Percentiles rank a stretch among this genome's conserved stretches.
Evolutionary conservation across 352 stramenopile genomes (phyloP).

Genomic region (Phytophthora syringae): DNA sequence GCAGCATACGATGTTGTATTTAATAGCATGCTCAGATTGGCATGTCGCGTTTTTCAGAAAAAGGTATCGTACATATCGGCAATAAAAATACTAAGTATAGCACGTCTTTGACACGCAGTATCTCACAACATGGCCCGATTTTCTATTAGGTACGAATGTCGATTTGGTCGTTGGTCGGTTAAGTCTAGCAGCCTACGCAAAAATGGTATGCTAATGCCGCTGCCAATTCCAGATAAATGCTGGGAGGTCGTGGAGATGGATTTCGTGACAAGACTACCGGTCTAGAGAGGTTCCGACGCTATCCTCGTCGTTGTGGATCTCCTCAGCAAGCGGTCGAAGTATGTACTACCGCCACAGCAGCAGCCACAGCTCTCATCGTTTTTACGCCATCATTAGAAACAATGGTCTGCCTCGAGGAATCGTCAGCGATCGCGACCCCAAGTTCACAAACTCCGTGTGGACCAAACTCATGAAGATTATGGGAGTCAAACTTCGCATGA

Average conservation of each 20-base stretch:
- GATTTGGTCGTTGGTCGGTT: no score
- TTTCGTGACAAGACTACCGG: constrained; percentile 10
- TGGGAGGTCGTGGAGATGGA: constrained; percentile 2
- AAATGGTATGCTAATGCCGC: neutral
- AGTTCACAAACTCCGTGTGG: constrained; percentile 12
- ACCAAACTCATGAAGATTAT: constrained; percentile 9
- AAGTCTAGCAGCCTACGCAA: constrained; percentile 6
- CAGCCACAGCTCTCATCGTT: neutral
- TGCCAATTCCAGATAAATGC: constrained; percentile 3
- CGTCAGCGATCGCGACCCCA: constrained; percentile 10
- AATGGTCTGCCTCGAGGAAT: constrained; percentile 2
- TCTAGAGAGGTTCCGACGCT: constrained; percentile 1
- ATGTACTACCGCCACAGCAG: constrained; percentile 4
- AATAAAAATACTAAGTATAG: no score
- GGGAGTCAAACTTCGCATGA: constrained; percentile 5
- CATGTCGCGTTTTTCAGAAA: no score
- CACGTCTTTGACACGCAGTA: no score
- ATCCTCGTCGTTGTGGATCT: constrained; percentile 2
- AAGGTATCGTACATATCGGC: no score
- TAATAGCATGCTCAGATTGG: no score
- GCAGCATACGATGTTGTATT: no score
- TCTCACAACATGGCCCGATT: no score
- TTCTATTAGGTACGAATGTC: no score
- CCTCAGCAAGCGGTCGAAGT: constrained; percentile 6
- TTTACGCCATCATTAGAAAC: constrained; percentile 6